Percentiles rank a stretch among this genome's conserved stretches.
Conservation (phyloP, 257 asterid species). For the Nemophila menziesii region DNA sequence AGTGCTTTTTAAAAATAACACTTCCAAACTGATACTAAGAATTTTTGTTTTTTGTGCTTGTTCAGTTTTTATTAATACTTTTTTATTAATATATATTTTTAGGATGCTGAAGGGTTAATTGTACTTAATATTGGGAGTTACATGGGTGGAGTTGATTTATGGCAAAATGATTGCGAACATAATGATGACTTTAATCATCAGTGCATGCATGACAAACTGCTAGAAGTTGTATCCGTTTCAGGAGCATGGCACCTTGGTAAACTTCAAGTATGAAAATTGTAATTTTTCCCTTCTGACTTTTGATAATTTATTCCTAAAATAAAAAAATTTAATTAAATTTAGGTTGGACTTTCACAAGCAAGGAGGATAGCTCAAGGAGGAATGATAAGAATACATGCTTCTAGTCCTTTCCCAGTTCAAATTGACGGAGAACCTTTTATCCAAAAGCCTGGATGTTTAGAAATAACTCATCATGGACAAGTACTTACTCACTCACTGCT, state of each 20-base stretch:
- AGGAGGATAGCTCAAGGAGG: constrained; percentile 83
- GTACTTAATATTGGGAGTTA: constrained; percentile 87
- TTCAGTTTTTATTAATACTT: constrained; percentile 10
- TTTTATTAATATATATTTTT: constrained; percentile 8
- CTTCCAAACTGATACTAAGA: no score
- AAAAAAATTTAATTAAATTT: no score
- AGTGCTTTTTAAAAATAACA: no score
- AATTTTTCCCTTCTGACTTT: no score
- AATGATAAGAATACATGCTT: constrained; percentile 41
- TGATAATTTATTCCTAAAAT: no score
- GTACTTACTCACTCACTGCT: constrained; percentile 21
- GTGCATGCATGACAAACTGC: constrained; percentile 70
- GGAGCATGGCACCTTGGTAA: constrained; percentile 96
- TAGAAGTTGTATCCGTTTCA: constrained; percentile 76
- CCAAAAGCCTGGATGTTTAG: constrained; percentile 76
- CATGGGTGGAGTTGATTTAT: constrained; percentile 90
- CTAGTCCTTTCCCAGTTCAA: constrained; percentile 85
- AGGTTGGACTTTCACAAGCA: constrained; percentile 91
- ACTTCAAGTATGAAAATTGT: constrained; percentile 48
- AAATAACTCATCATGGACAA: constrained; percentile 73
- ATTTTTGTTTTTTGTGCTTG: constrained; percentile 3
- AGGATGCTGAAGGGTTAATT: constrained; percentile 82
- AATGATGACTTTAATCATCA: constrained; percentile 64
- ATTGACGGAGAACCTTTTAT: constrained; percentile 87
- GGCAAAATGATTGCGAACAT: constrained; percentile 77